Evolutionary conservation across 129 eudicot genomes (phyloP).

Genomic region (Erigeron canadensis): DNA sequence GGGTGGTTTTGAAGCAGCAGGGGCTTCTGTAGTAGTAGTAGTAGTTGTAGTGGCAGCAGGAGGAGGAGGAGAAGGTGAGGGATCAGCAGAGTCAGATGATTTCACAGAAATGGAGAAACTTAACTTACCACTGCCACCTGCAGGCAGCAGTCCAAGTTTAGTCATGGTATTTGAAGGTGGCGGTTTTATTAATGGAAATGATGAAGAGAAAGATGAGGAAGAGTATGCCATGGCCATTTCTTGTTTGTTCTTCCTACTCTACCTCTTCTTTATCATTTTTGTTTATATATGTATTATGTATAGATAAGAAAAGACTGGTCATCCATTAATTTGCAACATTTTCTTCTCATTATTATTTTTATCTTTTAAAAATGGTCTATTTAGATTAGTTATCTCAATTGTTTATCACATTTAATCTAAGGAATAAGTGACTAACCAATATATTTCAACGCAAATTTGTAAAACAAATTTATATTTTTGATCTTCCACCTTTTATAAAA

Average conservation of each 20-base stretch:
- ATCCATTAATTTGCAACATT: slow-evolving; percentile 17
- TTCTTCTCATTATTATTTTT: not conserved
- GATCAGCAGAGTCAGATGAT: slow-evolving; percentile 52
- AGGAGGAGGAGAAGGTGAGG: slow-evolving; percentile 33
- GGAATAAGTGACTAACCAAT: too few relatives aligned
- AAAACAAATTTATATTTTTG: too few relatives aligned
- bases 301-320: slow-evolving; percentile 41
- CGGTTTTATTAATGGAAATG: slow-evolving; percentile 34
- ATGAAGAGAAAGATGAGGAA: slow-evolving; percentile 33
- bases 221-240: slow-evolving; percentile 35
- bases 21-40: slow-evolving; percentile 20
- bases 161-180: slow-evolving; percentile 24
- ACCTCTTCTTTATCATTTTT: not conserved
- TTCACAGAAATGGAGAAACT: slow-evolving; percentile 39
- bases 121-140: slow-evolving; percentile 14
- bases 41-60: not conserved
- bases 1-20: slow-evolving; percentile 51
- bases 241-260: not conserved
- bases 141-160: slow-evolving; percentile 22
- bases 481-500: too few relatives aligned
- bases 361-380: too few relatives aligned
- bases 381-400: too few relatives aligned
- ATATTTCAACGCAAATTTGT: too few relatives aligned
- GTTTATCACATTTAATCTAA: too few relatives aligned
- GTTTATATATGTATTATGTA: slow-evolving; percentile 28